Evolutionary conservation across 2,329 filamentous ascomycete genomes (phyloP), one percentile per base, ranked within the genome.

Genomic region (Apiospora hydei): DNA sequence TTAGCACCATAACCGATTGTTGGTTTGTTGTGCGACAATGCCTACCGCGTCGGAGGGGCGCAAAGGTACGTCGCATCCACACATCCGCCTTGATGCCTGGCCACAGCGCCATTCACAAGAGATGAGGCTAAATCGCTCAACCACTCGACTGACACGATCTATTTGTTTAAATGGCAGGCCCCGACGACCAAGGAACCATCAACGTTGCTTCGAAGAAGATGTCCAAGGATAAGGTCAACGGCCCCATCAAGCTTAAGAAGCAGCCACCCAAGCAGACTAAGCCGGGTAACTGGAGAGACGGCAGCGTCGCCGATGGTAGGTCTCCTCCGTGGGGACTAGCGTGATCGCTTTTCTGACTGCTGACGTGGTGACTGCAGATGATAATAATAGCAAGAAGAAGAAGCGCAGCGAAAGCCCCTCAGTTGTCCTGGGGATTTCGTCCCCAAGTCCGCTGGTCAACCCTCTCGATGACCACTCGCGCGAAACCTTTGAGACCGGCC

Each of bases 401-500:
- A 88, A 84, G 72, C 81, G 81, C 69, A 82, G 80, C 53, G 85
- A 79, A 57, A 81, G 77, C 57, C 78, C 86, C 16, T 80, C 83
- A 24, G 80, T 83, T 10, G 80, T 81, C 67, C 81, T 83, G 5
- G 57, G 57, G 21, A 77, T 84, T 4, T 87, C 69, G 34, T 77
- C 88, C 4, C 88, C 88, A 0, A 85, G 85, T 4, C 88, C 89
- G 6, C 84, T 90, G 1, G 87, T 91, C 24, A 91, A 91, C 78
- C 88, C 90, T 70, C 88, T 98, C 69, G 94, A 97, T 77, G 91
- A 95, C 73, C 89, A 87, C 73, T 91, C 93, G 18, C 89, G 93
- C 76, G 91, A 94, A 73, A 93, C 93, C 5, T 98, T 98, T 81
- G 87, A 91, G 4, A 95, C 92, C 67, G 94, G 94, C 74, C 91